Evolutionary conservation across 352 stramenopile species (phyloP).

Genomic region (Pythium grandisporangium): DNA sequence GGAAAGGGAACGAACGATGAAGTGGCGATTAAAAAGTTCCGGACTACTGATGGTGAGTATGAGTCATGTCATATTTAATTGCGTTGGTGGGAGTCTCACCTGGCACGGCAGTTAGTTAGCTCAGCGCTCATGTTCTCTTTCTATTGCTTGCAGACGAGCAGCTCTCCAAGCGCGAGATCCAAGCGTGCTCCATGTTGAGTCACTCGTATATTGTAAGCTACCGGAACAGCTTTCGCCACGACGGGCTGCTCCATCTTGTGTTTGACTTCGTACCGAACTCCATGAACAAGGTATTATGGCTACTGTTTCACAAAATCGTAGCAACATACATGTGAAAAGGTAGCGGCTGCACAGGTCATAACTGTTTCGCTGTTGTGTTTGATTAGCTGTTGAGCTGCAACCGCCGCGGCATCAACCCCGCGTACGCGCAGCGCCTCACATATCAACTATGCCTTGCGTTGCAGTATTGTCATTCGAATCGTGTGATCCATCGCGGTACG

Average conservation of each 20-base stretch:
- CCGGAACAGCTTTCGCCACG: constrained; percentile 70
- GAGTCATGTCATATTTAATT: too few species aligned
- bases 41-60: constrained; percentile 34
- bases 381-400: constrained; percentile 49
- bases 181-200: constrained; percentile 75
- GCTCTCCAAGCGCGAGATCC: constrained; percentile 71
- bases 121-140: too few species aligned
- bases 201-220: constrained; percentile 78
- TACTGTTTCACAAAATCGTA: too few species aligned
- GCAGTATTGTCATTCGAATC: constrained; percentile 68
- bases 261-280: constrained; percentile 69
- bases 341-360: too few species aligned
- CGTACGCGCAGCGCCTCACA: constrained; percentile 31
- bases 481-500: constrained; percentile 73
- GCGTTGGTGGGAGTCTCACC: too few species aligned
- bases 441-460: constrained; percentile 73
- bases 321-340: too few species aligned
- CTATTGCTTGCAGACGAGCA: constrained; percentile 43
- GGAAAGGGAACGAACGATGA: constrained; percentile 42
- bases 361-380: too few species aligned
- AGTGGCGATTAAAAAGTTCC: constrained; percentile 83
- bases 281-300: constrained; percentile 73
- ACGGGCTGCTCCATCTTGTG: constrained; percentile 66
- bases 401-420: constrained; percentile 45
- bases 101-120: too few species aligned